Base-by-base conservation (phyloP, 106 monocot genomes). In the Hemerocallis citrina region DNA sequence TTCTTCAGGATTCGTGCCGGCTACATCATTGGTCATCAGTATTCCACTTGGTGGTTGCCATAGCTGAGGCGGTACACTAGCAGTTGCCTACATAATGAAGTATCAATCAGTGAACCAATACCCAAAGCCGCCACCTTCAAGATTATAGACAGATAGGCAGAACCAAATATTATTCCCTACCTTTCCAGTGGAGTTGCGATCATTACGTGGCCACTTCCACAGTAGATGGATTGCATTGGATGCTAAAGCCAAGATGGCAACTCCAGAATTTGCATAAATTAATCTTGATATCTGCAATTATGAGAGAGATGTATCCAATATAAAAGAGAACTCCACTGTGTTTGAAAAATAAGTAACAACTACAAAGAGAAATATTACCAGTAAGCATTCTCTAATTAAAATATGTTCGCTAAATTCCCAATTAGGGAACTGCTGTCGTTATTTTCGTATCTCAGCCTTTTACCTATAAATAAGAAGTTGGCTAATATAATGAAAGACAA, bases 131-230 rank as follows among this genome's bases (percentile, higher is more conserved):
- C 22, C 49, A 34, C 25, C 29, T 34, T n/a, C 16, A 57, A 15
- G n/a, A 49, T 37, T 17, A 8, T 37, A 16, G 22, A 19, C 50
- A 9, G 37, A 64, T 20, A 50, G 16, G 16, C 21, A 60, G 25
- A 27, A 4, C 50, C 8, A 24, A 25, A 21, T 47, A 47, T 47
- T 10, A 3, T 47, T 24, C 24, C 36, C 67, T 60, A 92, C 92
- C 81, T 86, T 92, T 55, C 81, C 83, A 62, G 67, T 74, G 19
- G 70, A 65, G 63, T 92, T 92, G 30, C 78, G 72, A 11, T 84
- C 83, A 59, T 44, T 74, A 21, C 84, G 83, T 32, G 75, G 75
- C 86, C 92, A 92, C 64, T 84, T 92, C 92, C 92, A 92, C 27
- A 92, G 78, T 52, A 84, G 80, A 61, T 92, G 92, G 28, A 84